Conservation (phyloP, 176 grass and related monocot genomes). For the Chloris gayana region DNA sequence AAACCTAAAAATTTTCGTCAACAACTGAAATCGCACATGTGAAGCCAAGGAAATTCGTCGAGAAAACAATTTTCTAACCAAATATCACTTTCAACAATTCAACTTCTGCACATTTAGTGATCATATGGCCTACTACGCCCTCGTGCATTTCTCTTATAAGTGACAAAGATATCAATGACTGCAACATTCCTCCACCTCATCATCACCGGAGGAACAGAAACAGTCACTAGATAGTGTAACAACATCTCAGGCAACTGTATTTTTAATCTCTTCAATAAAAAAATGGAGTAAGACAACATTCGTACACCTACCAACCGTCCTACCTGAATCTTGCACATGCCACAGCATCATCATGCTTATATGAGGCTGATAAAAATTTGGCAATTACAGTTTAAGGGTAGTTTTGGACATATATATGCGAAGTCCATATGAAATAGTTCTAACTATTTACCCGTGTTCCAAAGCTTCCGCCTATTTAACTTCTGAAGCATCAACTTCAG, state of each 20-base stretch:
- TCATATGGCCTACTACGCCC: slow-evolving; percentile 1
- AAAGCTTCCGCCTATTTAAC: not conserved
- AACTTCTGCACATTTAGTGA: slow-evolving; percentile 20
- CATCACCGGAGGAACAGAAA: not conserved
- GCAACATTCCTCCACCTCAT: slow-evolving; percentile 15
- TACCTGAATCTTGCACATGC: slow-evolving; percentile 3
- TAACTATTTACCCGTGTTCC: not conserved
- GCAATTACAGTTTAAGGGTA: not conserved
- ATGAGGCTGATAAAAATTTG: not conserved
- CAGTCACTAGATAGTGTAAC: slow-evolving; percentile 5
- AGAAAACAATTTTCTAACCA: slow-evolving; percentile 33
- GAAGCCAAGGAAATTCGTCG: too few relatives aligned
- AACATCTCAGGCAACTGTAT: slow-evolving; percentile 26
- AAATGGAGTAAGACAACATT: not conserved
- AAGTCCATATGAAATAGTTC: not conserved
- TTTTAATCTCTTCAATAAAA: not conserved
- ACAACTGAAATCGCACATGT: too few relatives aligned
- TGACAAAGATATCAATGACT: not conserved
- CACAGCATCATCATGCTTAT: not conserved
- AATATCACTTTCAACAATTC: slow-evolving; percentile 21
- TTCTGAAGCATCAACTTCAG: not conserved
- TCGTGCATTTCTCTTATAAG: not conserved
- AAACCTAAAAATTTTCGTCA: too few relatives aligned
- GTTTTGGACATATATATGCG: not conserved
- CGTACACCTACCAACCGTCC: not conserved